Conservation (phyloP, 148 eudicot species). For the Vaccinium myrtillus region DNA sequence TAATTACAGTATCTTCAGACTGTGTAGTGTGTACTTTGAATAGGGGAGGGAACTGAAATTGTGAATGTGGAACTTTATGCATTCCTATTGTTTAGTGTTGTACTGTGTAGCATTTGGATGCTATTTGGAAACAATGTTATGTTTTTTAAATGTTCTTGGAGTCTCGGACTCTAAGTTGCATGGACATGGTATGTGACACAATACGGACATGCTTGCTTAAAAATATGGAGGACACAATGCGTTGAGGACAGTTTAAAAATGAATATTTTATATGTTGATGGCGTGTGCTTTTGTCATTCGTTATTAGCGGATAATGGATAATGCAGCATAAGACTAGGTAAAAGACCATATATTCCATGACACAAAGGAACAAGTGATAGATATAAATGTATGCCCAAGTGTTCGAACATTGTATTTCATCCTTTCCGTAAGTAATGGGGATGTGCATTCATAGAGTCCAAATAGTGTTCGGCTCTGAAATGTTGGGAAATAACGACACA, state of each 20-base stretch:
- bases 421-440: background rate
- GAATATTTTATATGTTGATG: background rate
- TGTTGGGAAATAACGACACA: background rate
- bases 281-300: too few species aligned
- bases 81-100: background rate
- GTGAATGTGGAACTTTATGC: background rate
- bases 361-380: background rate
- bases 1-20: background rate
- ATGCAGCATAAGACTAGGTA: background rate
- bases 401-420: background rate
- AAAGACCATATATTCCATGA: background rate
- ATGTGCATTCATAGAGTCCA: background rate
- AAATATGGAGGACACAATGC: background rate
- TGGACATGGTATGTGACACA: background rate
- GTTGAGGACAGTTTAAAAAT: background rate
- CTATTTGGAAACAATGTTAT: background rate
- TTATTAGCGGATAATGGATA: background rate
- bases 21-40: background rate
- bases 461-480: background rate
- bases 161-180: background rate
- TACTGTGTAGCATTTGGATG: background rate
- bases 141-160: background rate
- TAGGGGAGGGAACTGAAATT: background rate
- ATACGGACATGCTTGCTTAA: background rate
- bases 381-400: background rate